Conservation (phyloP, 306 rosid genomes). For the Cercis canadensis region DNA sequence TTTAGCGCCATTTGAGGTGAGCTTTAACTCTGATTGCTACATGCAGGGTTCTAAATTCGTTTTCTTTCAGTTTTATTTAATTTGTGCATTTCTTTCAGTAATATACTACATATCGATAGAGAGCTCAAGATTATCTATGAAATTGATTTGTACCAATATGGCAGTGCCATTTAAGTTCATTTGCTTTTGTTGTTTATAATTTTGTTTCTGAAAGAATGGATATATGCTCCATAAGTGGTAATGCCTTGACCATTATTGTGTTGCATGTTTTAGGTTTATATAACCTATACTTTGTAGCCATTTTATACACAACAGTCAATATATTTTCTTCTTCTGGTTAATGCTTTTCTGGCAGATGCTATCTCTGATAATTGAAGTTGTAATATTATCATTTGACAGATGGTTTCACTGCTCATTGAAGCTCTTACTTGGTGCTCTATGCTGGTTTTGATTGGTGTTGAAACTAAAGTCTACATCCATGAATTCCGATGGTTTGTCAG, state of each 20-base stretch:
- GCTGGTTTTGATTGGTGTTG: slow-evolving; percentile 76
- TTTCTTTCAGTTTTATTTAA: slow-evolving; percentile 4
- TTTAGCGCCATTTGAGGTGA: slow-evolving; percentile 94
- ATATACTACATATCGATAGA: neutral
- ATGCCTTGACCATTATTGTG: neutral
- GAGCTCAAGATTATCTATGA: neutral
- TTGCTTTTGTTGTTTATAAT: neutral
- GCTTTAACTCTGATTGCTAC: slow-evolving; percentile 34
- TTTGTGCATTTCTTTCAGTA: slow-evolving; percentile 7
- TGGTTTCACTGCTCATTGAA: slow-evolving; percentile 61
- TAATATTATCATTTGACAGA: slow-evolving; percentile 56
- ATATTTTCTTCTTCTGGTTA: slow-evolving; percentile 17
- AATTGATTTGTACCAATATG: neutral
- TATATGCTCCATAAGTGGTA: neutral
- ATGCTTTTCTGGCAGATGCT: slow-evolving; percentile 23
- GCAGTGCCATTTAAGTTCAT: neutral
- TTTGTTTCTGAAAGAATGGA: slow-evolving; percentile 7
- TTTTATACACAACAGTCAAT: slow-evolving; percentile 2
- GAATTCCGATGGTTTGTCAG: slow-evolving; percentile 91
- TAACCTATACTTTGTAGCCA: slow-evolving; percentile 18
- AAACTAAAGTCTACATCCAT: slow-evolving; percentile 75
- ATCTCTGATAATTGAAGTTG: slow-evolving; percentile 34
- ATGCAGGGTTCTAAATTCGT: slow-evolving; percentile 9
- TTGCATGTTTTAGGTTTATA: slow-evolving; percentile 7
- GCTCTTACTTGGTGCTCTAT: slow-evolving; percentile 80